A percentile compares a stretch with the other conserved stretches of the same genome.
These are phyloP conservation scores for Peronospora farinosa DNA, from an alignment of 352 stramenopile species.

Conservation along the genomic window DNA sequence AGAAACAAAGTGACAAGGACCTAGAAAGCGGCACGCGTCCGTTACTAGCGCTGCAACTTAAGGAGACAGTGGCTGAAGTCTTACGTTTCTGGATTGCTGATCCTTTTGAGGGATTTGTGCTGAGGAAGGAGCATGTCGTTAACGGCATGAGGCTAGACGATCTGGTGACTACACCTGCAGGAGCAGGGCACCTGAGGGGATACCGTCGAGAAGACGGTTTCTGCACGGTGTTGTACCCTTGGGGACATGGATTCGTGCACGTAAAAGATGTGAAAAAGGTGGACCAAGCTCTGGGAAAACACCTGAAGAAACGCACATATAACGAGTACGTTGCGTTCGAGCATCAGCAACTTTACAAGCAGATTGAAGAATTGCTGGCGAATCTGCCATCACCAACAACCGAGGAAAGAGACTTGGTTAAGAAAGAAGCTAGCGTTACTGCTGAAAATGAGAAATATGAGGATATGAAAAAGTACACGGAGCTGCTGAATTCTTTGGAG, in stretches of 20 bases:
- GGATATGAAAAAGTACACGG: background rate
- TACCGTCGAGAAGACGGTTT: constrained; percentile 51
- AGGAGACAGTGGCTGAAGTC: constrained; percentile 61
- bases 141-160: constrained; percentile 57
- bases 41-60: constrained; percentile 52
- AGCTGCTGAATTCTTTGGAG: constrained; percentile 29
- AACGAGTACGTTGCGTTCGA: constrained; percentile 55
- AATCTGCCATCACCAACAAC: background rate
- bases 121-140: constrained; percentile 65
- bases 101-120: constrained; percentile 57
- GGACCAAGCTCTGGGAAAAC: constrained; percentile 27
- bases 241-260: constrained; percentile 68
- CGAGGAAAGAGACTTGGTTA: background rate
- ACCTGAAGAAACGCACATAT: constrained; percentile 41
- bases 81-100: constrained; percentile 67
- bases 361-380: constrained; percentile 2
- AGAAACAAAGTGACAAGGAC: constrained; percentile 3
- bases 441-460: background rate
- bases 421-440: background rate
- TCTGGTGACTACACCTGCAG: constrained; percentile 52
- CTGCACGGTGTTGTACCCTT: constrained; percentile 67
- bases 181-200: constrained; percentile 52
- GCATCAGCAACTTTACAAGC: constrained; percentile 5
- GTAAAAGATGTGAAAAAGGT: constrained; percentile 46
- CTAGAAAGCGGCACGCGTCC: constrained; percentile 13